Evolutionary conservation across 2,329 filamentous ascomycete genomes (phyloP).

Genomic region (Chaetomium strumarium): DNA sequence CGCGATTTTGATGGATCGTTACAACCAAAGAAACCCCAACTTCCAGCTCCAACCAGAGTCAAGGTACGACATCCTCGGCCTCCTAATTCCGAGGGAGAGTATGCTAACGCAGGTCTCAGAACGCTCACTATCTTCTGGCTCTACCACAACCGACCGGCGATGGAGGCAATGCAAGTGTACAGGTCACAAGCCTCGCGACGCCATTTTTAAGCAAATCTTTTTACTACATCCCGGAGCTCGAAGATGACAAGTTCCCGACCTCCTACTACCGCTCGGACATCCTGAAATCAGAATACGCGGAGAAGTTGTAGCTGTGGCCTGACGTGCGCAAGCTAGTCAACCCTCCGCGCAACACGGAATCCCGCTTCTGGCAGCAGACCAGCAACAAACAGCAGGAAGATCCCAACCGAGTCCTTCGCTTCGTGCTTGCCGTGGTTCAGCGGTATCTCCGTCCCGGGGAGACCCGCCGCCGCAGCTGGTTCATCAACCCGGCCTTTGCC

Average conservation of each 20-base stretch:
- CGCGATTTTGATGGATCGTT: constrained; percentile 5
- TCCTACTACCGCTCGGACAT: constrained; percentile 15
- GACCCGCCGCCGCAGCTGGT: constrained; percentile 17
- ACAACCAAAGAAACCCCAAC: constrained; percentile 8
- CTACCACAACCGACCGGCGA: constrained; percentile 17
- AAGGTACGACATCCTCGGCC: constrained; percentile 5
- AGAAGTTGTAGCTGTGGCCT: constrained; percentile 17
- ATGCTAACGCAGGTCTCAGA: constrained; percentile 1
- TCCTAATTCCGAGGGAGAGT: background rate
- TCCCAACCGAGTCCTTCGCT: constrained; percentile 13
- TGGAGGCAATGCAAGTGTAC: background rate
- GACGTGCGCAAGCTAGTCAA: constrained; percentile 8
- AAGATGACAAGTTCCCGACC: constrained; percentile 7
- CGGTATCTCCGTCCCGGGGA: constrained; percentile 14
- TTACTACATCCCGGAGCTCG: constrained; percentile 8
- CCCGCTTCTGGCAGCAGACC: background rate
- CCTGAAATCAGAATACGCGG: constrained; percentile 6
- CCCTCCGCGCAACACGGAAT: background rate
- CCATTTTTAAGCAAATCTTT: constrained; percentile 1
- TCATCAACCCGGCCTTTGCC: constrained; percentile 18
- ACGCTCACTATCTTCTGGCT: constrained; percentile 22
- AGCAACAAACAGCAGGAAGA: background rate
- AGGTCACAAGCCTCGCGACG: background rate
- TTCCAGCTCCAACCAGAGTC: constrained; percentile 12
- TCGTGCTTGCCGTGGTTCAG: constrained; percentile 16